Conservation (phyloP, 1,284 basidiomycete genomes). For the Puccinia polysora region DNA sequence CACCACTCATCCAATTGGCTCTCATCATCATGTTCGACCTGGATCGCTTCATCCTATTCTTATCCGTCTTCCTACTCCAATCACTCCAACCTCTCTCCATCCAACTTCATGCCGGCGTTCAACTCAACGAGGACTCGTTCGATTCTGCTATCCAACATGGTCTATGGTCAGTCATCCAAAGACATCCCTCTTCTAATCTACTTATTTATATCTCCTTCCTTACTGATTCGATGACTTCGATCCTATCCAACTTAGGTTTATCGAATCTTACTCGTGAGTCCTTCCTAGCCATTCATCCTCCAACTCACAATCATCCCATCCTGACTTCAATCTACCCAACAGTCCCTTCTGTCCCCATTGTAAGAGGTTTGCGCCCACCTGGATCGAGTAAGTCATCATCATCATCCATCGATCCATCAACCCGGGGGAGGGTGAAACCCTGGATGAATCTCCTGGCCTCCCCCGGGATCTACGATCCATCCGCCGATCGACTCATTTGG, state of each 20-base stretch:
- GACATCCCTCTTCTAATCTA: neutral
- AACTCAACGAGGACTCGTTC: conserved; percentile 32
- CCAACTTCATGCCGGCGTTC: conserved; percentile 27
- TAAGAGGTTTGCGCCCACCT: conserved; percentile 33
- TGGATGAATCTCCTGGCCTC: too few relatives aligned
- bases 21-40: too few relatives aligned
- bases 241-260: conserved; percentile 6
- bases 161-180: conserved; percentile 14
- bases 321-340: neutral
- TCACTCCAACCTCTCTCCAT: neutral
- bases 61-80: neutral
- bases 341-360: conserved; percentile 43
- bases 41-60: too few relatives aligned
- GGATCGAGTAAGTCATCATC: conserved; percentile 6
- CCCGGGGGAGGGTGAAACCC: neutral
- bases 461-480: neutral
- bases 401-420: too few relatives aligned
- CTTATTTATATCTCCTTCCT: neutral
- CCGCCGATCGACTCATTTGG: neutral
- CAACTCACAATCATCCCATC: neutral
- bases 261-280: conserved; percentile 42
- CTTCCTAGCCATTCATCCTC: neutral
- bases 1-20: neutral
- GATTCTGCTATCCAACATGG: conserved; percentile 10
- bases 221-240: neutral